Evolutionary conservation across 768 basidiomycete genomes (phyloP), one percentile per base, ranked within the genome.

Genomic region (Panellus pusillus): DNA sequence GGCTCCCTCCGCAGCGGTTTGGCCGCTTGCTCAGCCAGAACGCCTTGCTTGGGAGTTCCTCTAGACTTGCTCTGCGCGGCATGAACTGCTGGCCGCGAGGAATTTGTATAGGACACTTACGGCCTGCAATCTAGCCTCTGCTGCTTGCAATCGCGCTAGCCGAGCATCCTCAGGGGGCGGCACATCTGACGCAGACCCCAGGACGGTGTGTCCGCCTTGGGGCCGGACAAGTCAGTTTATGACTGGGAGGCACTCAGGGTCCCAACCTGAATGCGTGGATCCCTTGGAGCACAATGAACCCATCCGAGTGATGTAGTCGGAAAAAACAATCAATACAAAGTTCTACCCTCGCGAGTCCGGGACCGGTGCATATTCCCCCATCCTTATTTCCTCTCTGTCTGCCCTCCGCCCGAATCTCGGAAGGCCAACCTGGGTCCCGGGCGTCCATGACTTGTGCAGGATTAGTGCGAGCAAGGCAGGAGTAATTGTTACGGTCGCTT

Each of bases 121-220:
- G 63, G 76, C 74, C 69, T 82, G 74, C 66, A 78, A 57, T 58
- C 84, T 75, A 62, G 77, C 78, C 66, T 84, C 83, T 58, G 84
- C 84, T 55, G 84, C 84, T 66, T 79, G 79, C 66, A 81, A 79
- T 48, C 81, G 81, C 65, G 83, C 83, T 46, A 72, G 69, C 63
- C 80, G 79, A 65, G 76, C 70, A 72, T 82, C 70, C 55, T 61
- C 62, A 61, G 62, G 61, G 65, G 65, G 71, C 62, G 70, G 52
- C 17, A 65, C 60, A 57, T 62, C 57, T 40, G 70, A 62, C 50
- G 69, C 51, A 51, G 74, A 70, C 14, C 76, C 72, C 47, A 83
- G 70, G 18, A 84, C 74, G 14, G 65, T 69, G 63, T 82, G 80
- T 44, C 80, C 79, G 48, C 78, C 70, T 54, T 54, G 12, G 12